A percentile compares a stretch with the other conserved stretches of the same genome.
Conservation (phyloP, 169 alveolate species). For the Plasmodium gonderi region DNA sequence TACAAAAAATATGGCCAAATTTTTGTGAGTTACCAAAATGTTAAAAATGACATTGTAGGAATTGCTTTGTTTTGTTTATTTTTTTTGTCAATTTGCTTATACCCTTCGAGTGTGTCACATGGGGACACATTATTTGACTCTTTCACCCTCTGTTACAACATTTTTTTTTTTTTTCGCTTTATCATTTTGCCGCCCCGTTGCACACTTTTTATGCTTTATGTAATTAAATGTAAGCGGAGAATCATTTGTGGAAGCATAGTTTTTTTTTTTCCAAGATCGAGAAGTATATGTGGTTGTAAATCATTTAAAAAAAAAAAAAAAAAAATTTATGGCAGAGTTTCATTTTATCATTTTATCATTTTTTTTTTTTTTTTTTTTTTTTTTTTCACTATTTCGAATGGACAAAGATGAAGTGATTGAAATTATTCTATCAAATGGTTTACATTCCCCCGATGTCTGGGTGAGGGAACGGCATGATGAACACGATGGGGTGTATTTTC, state of each 20-base stretch:
- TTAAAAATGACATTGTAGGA: neutral
- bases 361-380: neutral
- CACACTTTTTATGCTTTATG: too few species aligned
- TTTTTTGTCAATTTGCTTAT: neutral
- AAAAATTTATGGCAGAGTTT: neutral
- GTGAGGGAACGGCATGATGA: neutral
- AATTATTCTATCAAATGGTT: neutral
- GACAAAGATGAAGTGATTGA: neutral
- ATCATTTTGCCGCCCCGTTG: too few species aligned
- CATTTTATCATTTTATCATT: too few species aligned
- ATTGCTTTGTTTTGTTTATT: neutral
- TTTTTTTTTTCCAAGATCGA: too few species aligned
- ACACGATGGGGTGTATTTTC: too few species aligned
- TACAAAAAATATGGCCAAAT: neutral
- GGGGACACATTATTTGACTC: too few species aligned
- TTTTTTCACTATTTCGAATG: neutral
- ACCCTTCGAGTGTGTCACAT: neutral
- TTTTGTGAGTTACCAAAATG: neutral
- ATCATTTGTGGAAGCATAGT: too few species aligned
- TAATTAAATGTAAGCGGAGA: too few species aligned
- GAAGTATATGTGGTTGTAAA: too few species aligned
- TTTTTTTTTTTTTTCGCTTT: neutral
- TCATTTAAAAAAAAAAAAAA: too few species aligned
- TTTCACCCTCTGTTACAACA: neutral
- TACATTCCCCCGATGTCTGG: neutral